Evolutionary conservation across 208 protist species (phyloP).

Genomic region (Porcisia deanei): DNA sequence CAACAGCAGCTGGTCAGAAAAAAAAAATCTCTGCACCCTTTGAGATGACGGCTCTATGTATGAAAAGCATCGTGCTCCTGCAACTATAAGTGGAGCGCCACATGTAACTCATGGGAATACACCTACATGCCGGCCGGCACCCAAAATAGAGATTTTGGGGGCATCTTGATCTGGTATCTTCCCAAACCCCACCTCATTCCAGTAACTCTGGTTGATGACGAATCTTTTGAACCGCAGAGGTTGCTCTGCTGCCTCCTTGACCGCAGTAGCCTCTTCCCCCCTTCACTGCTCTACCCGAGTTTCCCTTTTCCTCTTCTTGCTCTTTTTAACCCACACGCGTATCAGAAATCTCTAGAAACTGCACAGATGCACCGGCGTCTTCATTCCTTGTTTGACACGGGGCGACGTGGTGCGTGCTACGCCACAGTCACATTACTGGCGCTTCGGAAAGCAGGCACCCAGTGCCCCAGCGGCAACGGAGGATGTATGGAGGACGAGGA

Average conservation of each 20-base stretch:
- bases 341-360: constrained; percentile 7
- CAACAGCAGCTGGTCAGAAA: background rate
- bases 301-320: background rate
- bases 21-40: background rate
- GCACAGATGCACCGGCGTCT: constrained; percentile 24
- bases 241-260: background rate
- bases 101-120: background rate
- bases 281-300: background rate
- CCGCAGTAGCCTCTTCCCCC: background rate
- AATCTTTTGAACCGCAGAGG: background rate
- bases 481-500: constrained; percentile 37
- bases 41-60: background rate
- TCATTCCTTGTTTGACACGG: background rate
- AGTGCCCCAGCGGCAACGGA: background rate
- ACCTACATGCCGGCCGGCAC: background rate
- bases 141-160: background rate
- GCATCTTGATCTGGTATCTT: background rate
- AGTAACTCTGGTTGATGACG: background rate
- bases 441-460: background rate
- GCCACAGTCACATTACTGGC: background rate
- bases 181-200: background rate
- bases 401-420: background rate
- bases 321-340: background rate
- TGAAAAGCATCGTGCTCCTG: background rate
- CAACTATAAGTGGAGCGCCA: no score